Evolutionary conservation across 2,329 filamentous ascomycete species (phyloP).

Genomic region (Fusarium tupiense): DNA sequence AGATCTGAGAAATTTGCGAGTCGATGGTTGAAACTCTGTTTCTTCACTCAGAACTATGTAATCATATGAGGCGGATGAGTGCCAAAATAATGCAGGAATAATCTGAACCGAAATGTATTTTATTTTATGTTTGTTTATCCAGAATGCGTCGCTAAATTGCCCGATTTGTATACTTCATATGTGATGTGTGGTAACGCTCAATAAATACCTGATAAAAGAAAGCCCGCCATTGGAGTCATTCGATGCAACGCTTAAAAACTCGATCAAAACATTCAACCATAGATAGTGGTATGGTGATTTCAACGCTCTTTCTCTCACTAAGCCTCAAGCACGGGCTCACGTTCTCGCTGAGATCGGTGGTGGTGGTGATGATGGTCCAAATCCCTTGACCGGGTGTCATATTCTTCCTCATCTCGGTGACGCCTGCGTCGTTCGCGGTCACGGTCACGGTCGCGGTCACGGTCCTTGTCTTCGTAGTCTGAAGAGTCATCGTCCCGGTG

Average conservation of each 20-base stretch:
- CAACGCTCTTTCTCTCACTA: conserved; percentile 1
- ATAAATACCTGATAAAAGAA: conserved; percentile 13
- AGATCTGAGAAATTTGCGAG: background rate
- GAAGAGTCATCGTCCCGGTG: conserved; percentile 41
- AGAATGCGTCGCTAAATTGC: conserved; percentile 31
- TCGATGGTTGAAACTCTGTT: background rate
- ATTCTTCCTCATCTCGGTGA: conserved; percentile 44
- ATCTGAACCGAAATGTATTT: conserved; percentile 4
- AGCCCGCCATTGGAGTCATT: conserved; percentile 7
- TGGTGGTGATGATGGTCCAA: conserved; percentile 48
- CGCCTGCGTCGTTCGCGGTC: conserved; percentile 50
- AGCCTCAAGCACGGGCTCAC: conserved; percentile 39
- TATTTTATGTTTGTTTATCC: conserved; percentile 22
- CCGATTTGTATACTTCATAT: conserved; percentile 23
- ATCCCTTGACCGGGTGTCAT: conserved; percentile 43
- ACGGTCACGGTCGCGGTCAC: conserved; percentile 50
- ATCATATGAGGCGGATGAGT: background rate
- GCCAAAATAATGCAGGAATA: background rate
- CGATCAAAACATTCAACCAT: background rate
- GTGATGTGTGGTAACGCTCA: conserved; percentile 8
- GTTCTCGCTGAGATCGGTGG: conserved; percentile 48
- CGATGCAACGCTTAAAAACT: conserved; percentile 21
- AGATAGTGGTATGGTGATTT: background rate
- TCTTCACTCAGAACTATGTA: background rate
- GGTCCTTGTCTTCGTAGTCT: conserved; percentile 49